These are phyloP conservation scores for Drechslerella dactyloides DNA, from an alignment of 2,329 filamentous ascomycete species.

Conservation along the genomic window DNA sequence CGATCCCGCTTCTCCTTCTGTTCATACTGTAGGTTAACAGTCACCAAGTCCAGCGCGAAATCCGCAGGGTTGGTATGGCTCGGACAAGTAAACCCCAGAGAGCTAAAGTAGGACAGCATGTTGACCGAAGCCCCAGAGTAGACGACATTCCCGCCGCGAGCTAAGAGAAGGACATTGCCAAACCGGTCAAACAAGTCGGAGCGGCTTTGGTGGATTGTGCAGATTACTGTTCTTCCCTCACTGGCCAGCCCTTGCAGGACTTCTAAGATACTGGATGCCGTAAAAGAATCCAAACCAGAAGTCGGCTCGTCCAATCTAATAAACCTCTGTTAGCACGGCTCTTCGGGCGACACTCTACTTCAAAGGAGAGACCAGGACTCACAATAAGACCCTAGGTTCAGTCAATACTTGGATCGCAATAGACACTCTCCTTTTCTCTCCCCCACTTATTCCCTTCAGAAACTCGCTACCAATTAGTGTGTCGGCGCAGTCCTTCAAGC, in stretches of 20 bases:
- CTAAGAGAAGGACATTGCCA: conserved; percentile 73
- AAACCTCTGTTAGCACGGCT: not conserved
- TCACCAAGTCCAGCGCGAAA: conserved; percentile 78
- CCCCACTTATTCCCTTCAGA: conserved; percentile 78
- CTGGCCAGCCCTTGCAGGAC: conserved; percentile 73
- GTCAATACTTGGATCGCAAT: conserved; percentile 80
- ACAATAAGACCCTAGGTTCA: conserved; percentile 72
- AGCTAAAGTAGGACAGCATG: conserved; percentile 71
- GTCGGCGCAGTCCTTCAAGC: conserved; percentile 77
- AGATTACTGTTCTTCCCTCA: conserved; percentile 74
- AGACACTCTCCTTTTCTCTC: conserved; percentile 77
- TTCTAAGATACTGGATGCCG: conserved; percentile 76
- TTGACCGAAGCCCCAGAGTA: conserved; percentile 69
- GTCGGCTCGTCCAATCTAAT: conserved; percentile 72
- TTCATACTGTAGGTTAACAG: conserved; percentile 73
- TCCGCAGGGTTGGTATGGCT: conserved; percentile 76
- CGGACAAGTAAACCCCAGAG: conserved; percentile 69
- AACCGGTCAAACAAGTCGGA: conserved; percentile 76
- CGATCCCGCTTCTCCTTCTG: conserved; percentile 69
- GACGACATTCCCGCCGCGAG: conserved; percentile 71
- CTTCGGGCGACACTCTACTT: not conserved
- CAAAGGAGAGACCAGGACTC: not conserved
- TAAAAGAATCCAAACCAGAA: conserved; percentile 78
- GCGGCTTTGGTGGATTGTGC: conserved; percentile 80
- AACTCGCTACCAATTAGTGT: conserved; percentile 75